Percentiles rank a stretch among this genome's conserved stretches.
Conservation (phyloP, 768 basidiomycete genomes). For the Panaeolus papilionaceus region DNA sequence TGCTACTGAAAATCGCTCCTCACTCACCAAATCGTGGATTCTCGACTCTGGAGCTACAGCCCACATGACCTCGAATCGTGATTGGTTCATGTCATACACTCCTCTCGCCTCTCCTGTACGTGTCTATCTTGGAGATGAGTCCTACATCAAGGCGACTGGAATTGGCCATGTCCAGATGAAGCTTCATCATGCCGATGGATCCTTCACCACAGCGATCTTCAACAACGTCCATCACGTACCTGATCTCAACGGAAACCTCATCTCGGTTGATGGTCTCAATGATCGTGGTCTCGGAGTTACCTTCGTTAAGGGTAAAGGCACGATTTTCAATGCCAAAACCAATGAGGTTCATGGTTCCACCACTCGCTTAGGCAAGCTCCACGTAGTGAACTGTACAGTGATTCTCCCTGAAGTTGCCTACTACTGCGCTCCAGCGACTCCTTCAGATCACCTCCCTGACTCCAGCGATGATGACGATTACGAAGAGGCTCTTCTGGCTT, state of each 20-base stretch:
- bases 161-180: conserved; percentile 16
- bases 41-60: conserved; percentile 24
- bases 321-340: not conserved
- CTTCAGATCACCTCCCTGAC: not conserved
- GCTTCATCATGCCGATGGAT: not conserved
- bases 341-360: not conserved
- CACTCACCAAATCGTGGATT: conserved; percentile 20
- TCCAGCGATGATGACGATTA: not conserved
- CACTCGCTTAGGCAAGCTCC: not conserved
- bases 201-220: not conserved
- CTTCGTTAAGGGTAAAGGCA: not conserved
- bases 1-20: not conserved
- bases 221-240: conserved; percentile 17
- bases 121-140: conserved; percentile 26
- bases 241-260: conserved; percentile 18
- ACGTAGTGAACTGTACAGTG: not conserved
- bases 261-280: conserved; percentile 17
- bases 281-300: conserved; percentile 6
- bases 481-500: not conserved
- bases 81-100: conserved; percentile 22
- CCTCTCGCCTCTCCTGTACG: conserved; percentile 16
- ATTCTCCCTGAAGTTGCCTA: not conserved
- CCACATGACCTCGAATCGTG: conserved; percentile 22
- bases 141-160: conserved; percentile 22
- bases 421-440: not conserved